Evolutionary conservation across 345 rosid species (phyloP).

Genomic region (Citrus hindsii): DNA sequence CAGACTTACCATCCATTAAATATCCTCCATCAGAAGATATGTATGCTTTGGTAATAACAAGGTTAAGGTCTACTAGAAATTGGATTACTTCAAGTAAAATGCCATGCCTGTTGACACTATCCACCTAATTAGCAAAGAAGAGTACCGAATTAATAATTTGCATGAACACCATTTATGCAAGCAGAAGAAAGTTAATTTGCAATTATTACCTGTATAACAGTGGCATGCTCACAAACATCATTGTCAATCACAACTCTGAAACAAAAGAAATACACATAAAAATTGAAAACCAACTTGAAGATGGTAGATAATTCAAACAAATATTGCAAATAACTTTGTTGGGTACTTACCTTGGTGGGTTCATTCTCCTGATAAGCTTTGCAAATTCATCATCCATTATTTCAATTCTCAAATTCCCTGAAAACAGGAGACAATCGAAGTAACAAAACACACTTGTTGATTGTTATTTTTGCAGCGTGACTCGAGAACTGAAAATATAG

Average conservation of each 20-base stretch:
- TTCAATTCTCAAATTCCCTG: neutral
- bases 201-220: constrained; percentile 36
- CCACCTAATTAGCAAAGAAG: constrained; percentile 27
- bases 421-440: neutral
- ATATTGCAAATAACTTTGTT: neutral
- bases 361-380: constrained; percentile 46
- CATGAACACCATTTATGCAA: neutral
- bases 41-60: constrained; percentile 44
- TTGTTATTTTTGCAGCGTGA: neutral
- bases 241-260: constrained; percentile 50
- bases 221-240: constrained; percentile 38
- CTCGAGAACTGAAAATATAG: neutral
- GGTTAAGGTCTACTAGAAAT: constrained; percentile 43
- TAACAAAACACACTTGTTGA: too few species aligned
- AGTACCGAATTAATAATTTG: neutral
- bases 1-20: constrained; percentile 51
- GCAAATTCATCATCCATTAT: constrained; percentile 49
- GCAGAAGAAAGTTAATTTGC: neutral
- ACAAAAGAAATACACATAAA: neutral
- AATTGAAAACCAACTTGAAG: neutral
- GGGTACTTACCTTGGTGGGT: constrained; percentile 37
- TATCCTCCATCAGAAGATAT: constrained; percentile 53
- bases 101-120: constrained; percentile 38
- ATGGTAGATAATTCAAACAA: neutral
- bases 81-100: constrained; percentile 50